Conservation (phyloP, 1,139 yeast genomes). For the Taphrina confusa region DNA sequence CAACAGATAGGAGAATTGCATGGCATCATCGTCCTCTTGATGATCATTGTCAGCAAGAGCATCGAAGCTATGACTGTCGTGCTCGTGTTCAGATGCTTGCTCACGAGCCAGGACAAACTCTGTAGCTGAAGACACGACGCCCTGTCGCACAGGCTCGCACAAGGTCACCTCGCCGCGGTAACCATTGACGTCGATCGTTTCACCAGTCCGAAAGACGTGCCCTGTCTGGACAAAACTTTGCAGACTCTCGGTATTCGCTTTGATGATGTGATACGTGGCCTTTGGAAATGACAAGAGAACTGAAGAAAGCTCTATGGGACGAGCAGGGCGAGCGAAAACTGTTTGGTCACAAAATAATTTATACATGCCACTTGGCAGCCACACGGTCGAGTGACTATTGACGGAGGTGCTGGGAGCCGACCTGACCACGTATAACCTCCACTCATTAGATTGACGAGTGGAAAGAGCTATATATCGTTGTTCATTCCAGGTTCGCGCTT, state of each 20-base stretch:
- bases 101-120: slow-evolving; percentile 30
- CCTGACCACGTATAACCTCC: slow-evolving; percentile 9
- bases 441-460: background rate
- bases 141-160: slow-evolving; percentile 39
- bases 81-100: background rate
- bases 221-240: slow-evolving; percentile 3
- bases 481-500: background rate
- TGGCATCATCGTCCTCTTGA: slow-evolving; percentile 6
- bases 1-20: slow-evolving; percentile 11
- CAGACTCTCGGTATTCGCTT: background rate
- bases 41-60: background rate
- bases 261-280: slow-evolving; percentile 18
- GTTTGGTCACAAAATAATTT: slow-evolving; percentile 4
- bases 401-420: background rate
- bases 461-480: slow-evolving; percentile 24
- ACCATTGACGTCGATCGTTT: slow-evolving; percentile 21
- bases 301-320: slow-evolving; percentile 4
- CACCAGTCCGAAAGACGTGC: slow-evolving; percentile 25
- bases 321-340: slow-evolving; percentile 12
- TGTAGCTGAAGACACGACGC: slow-evolving; percentile 17
- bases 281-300: slow-evolving; percentile 17
- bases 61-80: background rate
- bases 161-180: slow-evolving; percentile 29
- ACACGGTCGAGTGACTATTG: slow-evolving; percentile 12
- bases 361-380: slow-evolving; percentile 20